These are phyloP conservation scores for Capronia coronata DNA, from an alignment of 2,329 filamentous ascomycete species.

Conservation along the genomic window DNA sequence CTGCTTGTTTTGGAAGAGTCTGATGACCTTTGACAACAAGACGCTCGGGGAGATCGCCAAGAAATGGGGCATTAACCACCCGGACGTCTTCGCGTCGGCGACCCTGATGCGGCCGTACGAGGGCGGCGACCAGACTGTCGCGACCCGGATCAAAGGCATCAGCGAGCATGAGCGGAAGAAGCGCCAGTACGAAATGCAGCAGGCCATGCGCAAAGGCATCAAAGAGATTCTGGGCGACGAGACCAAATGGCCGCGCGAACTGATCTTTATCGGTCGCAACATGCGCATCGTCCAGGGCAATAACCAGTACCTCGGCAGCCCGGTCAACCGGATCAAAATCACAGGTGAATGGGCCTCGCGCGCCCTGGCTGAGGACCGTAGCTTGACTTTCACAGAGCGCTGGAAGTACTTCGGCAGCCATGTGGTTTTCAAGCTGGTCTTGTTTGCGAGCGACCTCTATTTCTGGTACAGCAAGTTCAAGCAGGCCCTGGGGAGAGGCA, in stretches of 20 bases:
- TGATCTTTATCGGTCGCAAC: slow-evolving; percentile 87
- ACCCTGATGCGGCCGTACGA: slow-evolving; percentile 87
- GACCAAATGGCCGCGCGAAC: slow-evolving; percentile 79
- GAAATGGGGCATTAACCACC: slow-evolving; percentile 80
- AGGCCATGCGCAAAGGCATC: slow-evolving; percentile 63
- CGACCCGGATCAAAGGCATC: slow-evolving; percentile 51
- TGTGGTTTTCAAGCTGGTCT: slow-evolving; percentile 70
- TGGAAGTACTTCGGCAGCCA: slow-evolving; percentile 67
- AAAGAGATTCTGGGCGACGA: slow-evolving; percentile 78
- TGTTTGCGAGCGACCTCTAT: slow-evolving; percentile 68
- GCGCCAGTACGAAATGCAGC: slow-evolving; percentile 71
- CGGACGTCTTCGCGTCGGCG: slow-evolving; percentile 85
- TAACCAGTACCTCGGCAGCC: slow-evolving; percentile 82
- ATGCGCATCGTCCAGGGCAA: slow-evolving; percentile 90
- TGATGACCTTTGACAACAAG: slow-evolving; percentile 87
- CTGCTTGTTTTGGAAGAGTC: slow-evolving; percentile 82
- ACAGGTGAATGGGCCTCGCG: slow-evolving; percentile 84
- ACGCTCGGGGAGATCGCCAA: slow-evolving; percentile 66
- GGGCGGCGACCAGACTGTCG: slow-evolving; percentile 67
- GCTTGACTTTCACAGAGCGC: slow-evolving; percentile 57
- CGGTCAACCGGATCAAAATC: slow-evolving; percentile 87
- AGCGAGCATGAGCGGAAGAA: slow-evolving; percentile 51
- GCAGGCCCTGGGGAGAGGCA: slow-evolving; percentile 68
- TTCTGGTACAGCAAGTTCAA: slow-evolving; percentile 76
- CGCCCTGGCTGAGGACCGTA: slow-evolving; percentile 68